Evolutionary conservation across 345 rosid species (phyloP).

Genomic region (Clausena lansium): DNA sequence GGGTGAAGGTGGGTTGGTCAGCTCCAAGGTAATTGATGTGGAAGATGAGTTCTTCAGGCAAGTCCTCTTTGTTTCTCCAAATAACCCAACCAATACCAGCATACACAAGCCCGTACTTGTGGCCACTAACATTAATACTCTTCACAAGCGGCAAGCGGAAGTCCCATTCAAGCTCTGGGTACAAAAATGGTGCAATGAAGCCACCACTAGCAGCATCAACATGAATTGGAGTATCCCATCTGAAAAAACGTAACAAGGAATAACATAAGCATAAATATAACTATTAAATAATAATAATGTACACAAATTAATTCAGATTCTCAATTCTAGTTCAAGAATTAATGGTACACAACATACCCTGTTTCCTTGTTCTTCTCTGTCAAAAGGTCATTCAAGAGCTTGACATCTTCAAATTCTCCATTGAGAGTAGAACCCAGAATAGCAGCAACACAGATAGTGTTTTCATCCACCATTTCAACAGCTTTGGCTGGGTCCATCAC

Average conservation of each 20-base stretch:
- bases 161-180: slow-evolving; percentile 95
- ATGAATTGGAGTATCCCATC: slow-evolving; percentile 94
- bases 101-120: slow-evolving; percentile 85
- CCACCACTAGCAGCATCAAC: slow-evolving; percentile 98
- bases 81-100: slow-evolving; percentile 97
- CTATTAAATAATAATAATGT: not conserved
- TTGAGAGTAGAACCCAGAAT: slow-evolving; percentile 89
- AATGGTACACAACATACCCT: slow-evolving; percentile 38
- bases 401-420: slow-evolving; percentile 95
- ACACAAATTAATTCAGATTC: not conserved
- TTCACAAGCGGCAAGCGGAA: slow-evolving; percentile 85
- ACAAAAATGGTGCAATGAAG: slow-evolving; percentile 87
- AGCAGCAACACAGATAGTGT: slow-evolving; percentile 97
- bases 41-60: slow-evolving; percentile 94
- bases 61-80: slow-evolving; percentile 79
- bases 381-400: slow-evolving; percentile 73
- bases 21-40: slow-evolving; percentile 92
- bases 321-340: not conserved
- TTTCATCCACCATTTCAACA: slow-evolving; percentile 91
- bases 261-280: no score
- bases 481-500: slow-evolving; percentile 95
- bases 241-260: slow-evolving; percentile 19
- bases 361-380: slow-evolving; percentile 67
- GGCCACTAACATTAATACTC: slow-evolving; percentile 91
- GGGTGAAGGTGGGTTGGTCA: slow-evolving; percentile 96